phyloP scores from a whole-genome alignment of 805 yeast species.

The Kuraishia ogatae region DNA sequence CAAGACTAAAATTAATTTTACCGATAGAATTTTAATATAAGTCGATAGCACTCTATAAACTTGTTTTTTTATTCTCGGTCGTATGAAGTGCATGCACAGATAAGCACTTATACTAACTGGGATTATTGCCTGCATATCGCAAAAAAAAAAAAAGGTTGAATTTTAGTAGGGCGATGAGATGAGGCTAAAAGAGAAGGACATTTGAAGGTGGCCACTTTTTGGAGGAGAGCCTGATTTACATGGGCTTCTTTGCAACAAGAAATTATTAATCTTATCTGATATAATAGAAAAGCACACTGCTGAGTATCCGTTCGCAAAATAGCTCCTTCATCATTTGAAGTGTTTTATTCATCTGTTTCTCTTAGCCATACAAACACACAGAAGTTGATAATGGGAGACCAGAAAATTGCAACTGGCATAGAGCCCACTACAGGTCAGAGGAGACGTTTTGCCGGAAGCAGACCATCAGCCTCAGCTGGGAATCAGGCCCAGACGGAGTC shows the following conservation, averaged over 20 bases:
- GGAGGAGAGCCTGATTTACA: too few species aligned
- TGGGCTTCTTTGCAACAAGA: too few species aligned
- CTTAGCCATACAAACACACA: not conserved
- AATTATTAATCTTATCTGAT: too few species aligned
- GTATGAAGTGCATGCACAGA: not conserved
- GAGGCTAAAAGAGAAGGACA: not conserved
- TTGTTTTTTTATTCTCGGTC: not conserved
- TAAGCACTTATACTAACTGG: not conserved
- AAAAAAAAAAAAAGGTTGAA: not conserved
- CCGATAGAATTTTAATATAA: too few species aligned
- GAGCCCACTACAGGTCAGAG: not conserved
- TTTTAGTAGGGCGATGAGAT: not conserved
- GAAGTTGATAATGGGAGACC: not conserved
- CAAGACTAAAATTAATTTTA: too few species aligned
- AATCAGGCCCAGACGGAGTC: slow-evolving; percentile 2
- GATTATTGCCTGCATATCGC: not conserved
- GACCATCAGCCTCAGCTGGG: slow-evolving; percentile 1
- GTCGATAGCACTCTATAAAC: not conserved
- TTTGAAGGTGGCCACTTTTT: too few species aligned
- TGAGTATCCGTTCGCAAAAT: too few species aligned
- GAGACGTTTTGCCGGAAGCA: slow-evolving; percentile 3
- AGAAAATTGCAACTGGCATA: not conserved
- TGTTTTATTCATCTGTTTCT: not conserved
- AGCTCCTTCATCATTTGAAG: too few species aligned
- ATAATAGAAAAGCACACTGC: too few species aligned